phyloP scores from a whole-genome alignment of 1,284 basidiomycete species.

The Ceratobasidium papillatum region DNA sequence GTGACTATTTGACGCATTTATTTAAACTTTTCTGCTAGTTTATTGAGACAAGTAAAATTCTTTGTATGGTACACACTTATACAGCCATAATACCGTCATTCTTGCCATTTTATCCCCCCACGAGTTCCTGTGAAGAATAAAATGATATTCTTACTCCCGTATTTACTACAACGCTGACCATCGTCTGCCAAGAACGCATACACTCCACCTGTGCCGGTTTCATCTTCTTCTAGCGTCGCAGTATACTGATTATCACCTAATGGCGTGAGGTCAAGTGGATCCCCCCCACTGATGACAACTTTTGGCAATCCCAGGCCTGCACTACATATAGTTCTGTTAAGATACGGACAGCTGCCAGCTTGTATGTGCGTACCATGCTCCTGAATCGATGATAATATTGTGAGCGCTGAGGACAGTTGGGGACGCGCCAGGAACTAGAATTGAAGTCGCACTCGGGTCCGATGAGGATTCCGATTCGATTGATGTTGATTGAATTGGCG shows the following conservation, averaged over 20 bases:
- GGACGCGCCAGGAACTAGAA: not conserved
- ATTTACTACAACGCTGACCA: not conserved
- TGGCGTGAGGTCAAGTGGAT: not conserved
- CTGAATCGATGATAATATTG: not conserved
- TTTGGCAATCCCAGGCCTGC: not conserved
- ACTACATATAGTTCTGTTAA: not conserved
- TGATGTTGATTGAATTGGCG: not conserved
- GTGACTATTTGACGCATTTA: no score
- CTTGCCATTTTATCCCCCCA: no score
- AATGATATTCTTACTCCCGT: not conserved
- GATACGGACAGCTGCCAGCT: not conserved
- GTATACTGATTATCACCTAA: not conserved
- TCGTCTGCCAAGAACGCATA: slow-evolving; percentile 1
- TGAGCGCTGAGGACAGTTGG: not conserved
- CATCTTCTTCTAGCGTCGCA: not conserved
- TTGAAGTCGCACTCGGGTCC: not conserved
- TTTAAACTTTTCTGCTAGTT: no score
- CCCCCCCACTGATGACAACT: not conserved
- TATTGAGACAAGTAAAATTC: no score
- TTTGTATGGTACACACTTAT: no score
- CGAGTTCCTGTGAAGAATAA: no score
- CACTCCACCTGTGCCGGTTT: not conserved
- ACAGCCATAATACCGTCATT: no score
- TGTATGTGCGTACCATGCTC: not conserved
- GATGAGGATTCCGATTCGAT: not conserved